phyloP scores from a whole-genome alignment of 2,329 filamentous ascomycete species.

The Coniochaeta pulveracea region DNA sequence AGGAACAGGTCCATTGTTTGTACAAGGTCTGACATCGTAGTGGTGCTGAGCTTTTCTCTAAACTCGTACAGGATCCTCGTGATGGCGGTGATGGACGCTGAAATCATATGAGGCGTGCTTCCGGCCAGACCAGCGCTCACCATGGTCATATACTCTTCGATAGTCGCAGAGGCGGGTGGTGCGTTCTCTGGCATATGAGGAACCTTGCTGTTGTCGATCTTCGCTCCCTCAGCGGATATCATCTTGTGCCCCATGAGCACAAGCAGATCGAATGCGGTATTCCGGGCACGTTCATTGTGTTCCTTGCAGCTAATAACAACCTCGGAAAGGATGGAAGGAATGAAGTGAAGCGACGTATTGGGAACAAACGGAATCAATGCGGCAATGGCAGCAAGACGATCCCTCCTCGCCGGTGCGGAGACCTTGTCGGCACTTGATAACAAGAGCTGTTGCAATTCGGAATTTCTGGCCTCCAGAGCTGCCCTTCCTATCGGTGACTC shows the following conservation, averaged over 20 bases:
- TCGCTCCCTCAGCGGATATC: conserved; percentile 49
- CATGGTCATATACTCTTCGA: conserved; percentile 98
- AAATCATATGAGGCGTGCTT: conserved; percentile 92
- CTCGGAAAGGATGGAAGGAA: conserved; percentile 82
- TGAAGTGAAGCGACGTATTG: conserved; percentile 74
- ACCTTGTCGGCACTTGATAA: conserved; percentile 73
- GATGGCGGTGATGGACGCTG: conserved; percentile 88
- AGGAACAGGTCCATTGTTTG: conserved; percentile 94
- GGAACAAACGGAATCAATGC: conserved; percentile 74
- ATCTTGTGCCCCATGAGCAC: conserved; percentile 82
- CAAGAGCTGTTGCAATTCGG: conserved; percentile 73
- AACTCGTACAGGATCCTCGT: conserved; percentile 93
- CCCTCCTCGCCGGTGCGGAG: conserved; percentile 73
- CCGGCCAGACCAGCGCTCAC: conserved; percentile 90
- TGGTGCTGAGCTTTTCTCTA: conserved; percentile 53
- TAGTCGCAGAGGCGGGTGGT: conserved; percentile 62
- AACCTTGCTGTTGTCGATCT: conserved; percentile 77
- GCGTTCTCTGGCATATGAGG: conserved; percentile 77
- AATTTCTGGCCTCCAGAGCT: conserved; percentile 66
- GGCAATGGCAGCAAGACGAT: conserved; percentile 72
- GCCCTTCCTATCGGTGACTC: conserved; percentile 65
- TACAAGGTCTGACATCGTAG: conserved; percentile 72
- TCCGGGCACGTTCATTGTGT: conserved; percentile 88
- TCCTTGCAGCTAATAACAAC: conserved; percentile 96
- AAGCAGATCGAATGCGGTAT: conserved; percentile 79